A percentile compares a stretch with the other conserved stretches of the same genome.
These are phyloP conservation scores for Alternaria sp. DNA, from an alignment of 2,329 filamentous ascomycete genomes.

Conservation along the genomic window DNA sequence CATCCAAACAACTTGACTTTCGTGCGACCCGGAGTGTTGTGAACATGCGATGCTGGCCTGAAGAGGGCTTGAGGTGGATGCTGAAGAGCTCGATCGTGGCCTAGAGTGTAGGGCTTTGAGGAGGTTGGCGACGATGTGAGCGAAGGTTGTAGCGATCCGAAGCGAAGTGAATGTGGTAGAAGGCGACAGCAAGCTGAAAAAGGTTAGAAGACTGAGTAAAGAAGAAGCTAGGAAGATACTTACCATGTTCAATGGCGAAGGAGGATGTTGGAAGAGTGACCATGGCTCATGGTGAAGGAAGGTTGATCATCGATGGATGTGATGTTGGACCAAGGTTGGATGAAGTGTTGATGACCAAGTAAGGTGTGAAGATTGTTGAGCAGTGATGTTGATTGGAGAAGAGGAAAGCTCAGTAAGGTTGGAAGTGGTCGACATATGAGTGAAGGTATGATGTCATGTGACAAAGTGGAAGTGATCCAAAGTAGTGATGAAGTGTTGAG, in stretches of 20 bases:
- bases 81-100: neutral
- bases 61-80: neutral
- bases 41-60: constrained; percentile 10
- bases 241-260: constrained; percentile 13
- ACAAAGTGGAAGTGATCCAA: constrained; percentile 8
- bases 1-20: neutral
- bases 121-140: neutral
- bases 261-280: neutral
- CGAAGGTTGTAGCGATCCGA: neutral
- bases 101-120: neutral
- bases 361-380: neutral
- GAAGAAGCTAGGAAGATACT: neutral
- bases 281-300: constrained; percentile 7
- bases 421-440: constrained; percentile 2
- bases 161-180: neutral
- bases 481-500: constrained; percentile 3
- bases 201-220: neutral
- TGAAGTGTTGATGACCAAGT: constrained; percentile 2
- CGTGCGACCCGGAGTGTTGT: neutral
- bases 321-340: constrained; percentile 5
- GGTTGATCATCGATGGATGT: constrained; percentile 4
- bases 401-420: constrained; percentile 2
- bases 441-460: constrained; percentile 6
- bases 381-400: neutral
- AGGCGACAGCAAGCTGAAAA: neutral